These are phyloP conservation scores for Thielaviopsis musarum DNA, from an alignment of 2,329 filamentous ascomycete genomes.

Conservation along the genomic window DNA sequence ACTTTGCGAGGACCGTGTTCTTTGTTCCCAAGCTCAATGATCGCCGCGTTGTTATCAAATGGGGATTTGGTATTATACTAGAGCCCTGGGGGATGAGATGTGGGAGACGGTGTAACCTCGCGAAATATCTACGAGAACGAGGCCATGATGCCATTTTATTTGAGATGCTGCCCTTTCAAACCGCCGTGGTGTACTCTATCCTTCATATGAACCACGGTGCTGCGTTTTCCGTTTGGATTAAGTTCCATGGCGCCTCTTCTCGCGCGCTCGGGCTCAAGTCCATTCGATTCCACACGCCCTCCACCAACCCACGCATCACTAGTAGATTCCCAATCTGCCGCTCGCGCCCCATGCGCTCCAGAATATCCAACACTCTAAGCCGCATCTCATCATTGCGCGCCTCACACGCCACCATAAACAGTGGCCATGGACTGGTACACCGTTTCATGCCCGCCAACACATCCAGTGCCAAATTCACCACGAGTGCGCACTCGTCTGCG, in stretches of 20 bases:
- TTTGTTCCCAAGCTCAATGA: background rate
- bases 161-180: background rate
- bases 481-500: constrained; percentile 12
- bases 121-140: background rate
- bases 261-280: constrained; percentile 20
- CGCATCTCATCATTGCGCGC: constrained; percentile 25
- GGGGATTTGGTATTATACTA: background rate
- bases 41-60: background rate
- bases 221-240: constrained; percentile 10
- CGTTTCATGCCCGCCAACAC: constrained; percentile 22
- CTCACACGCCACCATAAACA: constrained; percentile 31
- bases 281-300: constrained; percentile 28
- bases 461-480: constrained; percentile 21
- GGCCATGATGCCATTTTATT: background rate
- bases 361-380: constrained; percentile 22
- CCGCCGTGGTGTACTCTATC: too few relatives aligned
- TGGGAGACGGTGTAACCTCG: background rate
- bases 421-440: constrained; percentile 31
- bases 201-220: constrained; percentile 15
- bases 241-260: constrained; percentile 10
- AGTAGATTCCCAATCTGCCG: constrained; percentile 29
- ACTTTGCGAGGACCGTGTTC: background rate
- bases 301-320: constrained; percentile 26
- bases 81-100: background rate
- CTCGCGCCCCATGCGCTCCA: constrained; percentile 26